A percentile compares a stretch with the other conserved stretches of the same genome.
Conservation (phyloP, 2,329 filamentous ascomycete genomes). For the Trichoderma pleuroti region DNA sequence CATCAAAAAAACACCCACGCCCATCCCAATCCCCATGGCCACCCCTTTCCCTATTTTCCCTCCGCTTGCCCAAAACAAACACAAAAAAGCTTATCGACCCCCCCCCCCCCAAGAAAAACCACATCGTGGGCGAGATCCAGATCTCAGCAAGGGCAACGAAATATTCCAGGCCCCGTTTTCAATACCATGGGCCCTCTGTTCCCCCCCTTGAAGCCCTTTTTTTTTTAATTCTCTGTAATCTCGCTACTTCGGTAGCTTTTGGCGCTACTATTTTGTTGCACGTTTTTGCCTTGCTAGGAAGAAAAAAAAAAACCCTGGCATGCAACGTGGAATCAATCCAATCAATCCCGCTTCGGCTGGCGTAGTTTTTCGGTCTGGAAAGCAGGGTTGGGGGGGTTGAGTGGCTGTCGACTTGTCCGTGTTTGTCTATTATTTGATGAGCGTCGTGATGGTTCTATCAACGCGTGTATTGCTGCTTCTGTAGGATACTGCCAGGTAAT, state of each 20-base stretch:
- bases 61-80: background rate
- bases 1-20: too few relatives aligned
- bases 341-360: background rate
- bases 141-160: background rate
- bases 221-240: background rate
- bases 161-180: background rate
- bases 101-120: background rate
- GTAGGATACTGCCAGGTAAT: background rate
- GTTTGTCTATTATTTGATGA: background rate
- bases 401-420: background rate
- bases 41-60: background rate
- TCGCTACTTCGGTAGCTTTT: slow-evolving; percentile 5
- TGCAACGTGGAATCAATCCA: background rate
- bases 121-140: background rate
- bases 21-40: background rate
- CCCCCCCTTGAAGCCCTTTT: background rate
- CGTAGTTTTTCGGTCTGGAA: background rate
- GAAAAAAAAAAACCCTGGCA: background rate
- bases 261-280: background rate
- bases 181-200: background rate
- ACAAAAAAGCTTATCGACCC: background rate
- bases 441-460: background rate
- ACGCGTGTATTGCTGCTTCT: background rate
- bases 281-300: background rate
- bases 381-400: background rate